Evolutionary conservation across 495 filamentous ascomycete genomes (phyloP).

Genomic region (Trichoderma gamsii): DNA sequence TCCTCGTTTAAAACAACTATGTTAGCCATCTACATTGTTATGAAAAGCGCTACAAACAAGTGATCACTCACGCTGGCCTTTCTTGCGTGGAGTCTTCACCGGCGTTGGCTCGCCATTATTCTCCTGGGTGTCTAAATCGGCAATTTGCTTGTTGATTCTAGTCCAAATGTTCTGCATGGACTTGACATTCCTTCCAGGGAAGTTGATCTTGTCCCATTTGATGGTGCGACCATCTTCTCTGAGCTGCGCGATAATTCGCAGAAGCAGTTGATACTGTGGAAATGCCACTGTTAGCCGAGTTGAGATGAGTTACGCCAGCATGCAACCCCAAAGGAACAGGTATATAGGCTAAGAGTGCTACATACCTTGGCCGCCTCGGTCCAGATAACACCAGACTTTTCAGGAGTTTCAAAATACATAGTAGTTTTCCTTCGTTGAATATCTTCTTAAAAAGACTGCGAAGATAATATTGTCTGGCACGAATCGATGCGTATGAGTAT

Average conservation of each 20-base stretch:
- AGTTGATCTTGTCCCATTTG: background rate
- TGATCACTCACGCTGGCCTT: background rate
- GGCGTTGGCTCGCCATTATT: background rate
- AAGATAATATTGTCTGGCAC: background rate
- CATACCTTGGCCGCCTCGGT: constrained; percentile 14
- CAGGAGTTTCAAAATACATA: background rate
- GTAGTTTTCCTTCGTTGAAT: background rate
- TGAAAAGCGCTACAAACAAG: background rate
- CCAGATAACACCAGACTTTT: background rate
- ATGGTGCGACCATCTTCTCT: constrained; percentile 18
- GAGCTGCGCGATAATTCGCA: constrained; percentile 24
- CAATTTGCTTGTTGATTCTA: constrained; percentile 20
- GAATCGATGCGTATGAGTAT: background rate
- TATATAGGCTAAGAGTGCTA: background rate
- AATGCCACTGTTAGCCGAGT: background rate
- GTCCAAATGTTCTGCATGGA: constrained; percentile 19
- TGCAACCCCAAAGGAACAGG: background rate
- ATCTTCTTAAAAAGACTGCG: background rate
- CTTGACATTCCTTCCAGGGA: constrained; percentile 27
- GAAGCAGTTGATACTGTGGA: constrained; percentile 28
- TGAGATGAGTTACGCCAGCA: background rate
- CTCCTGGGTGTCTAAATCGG: constrained; percentile 1
- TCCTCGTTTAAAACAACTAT: background rate
- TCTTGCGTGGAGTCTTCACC: background rate
- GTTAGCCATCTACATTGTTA: background rate